Evolutionary conservation across 768 basidiomycete species (phyloP).

Genomic region (Termitomyces sp.): DNA sequence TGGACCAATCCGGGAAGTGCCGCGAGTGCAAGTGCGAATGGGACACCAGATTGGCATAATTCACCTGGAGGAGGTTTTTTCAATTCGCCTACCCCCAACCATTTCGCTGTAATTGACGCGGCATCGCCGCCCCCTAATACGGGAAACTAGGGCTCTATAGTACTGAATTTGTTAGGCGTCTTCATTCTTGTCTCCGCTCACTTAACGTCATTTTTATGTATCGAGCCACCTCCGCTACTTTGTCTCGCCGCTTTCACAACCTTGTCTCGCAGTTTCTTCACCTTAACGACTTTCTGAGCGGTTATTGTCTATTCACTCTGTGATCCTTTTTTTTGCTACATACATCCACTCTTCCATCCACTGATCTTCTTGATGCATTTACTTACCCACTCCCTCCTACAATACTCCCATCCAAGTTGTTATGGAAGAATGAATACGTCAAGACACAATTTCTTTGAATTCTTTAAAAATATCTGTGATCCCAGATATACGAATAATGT

Average conservation of each 20-base stretch:
- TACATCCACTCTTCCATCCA: not conserved
- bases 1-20: slow-evolving; percentile 33
- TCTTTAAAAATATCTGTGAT: not conserved
- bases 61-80: slow-evolving; percentile 40
- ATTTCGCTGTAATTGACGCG: slow-evolving; percentile 39
- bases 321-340: not conserved
- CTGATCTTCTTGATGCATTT: slow-evolving; percentile 12
- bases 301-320: not conserved
- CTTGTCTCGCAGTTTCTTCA: not conserved
- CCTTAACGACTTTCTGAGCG: not conserved
- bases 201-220: slow-evolving; percentile 4
- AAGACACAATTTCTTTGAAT: slow-evolving; percentile 6
- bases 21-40: slow-evolving; percentile 9
- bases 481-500: not conserved
- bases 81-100: slow-evolving; percentile 21
- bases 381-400: slow-evolving; percentile 10
- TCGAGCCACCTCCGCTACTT: not conserved
- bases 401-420: slow-evolving; percentile 9
- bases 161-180: slow-evolving; percentile 5
- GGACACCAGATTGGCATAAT: slow-evolving; percentile 38
- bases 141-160: slow-evolving; percentile 17
- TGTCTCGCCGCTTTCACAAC: not conserved
- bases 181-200: not conserved
- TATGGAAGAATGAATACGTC: slow-evolving; percentile 13
- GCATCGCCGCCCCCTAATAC: slow-evolving; percentile 43